Evolutionary conservation across 2,329 filamentous ascomycete species (phyloP), one percentile per base, ranked within the genome.

Genomic region (Fusarium sp.): DNA sequence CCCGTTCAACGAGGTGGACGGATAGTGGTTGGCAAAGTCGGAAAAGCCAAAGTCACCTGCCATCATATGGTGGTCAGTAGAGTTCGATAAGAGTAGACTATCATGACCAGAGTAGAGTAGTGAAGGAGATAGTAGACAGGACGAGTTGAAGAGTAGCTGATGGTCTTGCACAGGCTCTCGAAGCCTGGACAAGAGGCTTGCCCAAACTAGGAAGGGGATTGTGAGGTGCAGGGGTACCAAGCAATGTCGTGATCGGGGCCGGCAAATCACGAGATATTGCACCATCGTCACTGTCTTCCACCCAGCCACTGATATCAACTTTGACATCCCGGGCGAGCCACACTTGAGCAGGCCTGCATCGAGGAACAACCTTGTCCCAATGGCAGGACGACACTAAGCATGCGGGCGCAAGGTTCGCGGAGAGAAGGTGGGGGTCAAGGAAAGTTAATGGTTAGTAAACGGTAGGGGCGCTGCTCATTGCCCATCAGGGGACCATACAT

Each of bases 251-350:
- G 69, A 71, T 71, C 61, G 58, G 57, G 58, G 45, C 47, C 58
- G 61, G 67, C 58, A 78, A 77, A 80, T 86, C 84, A 86, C 83
- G 83, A 79, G 84, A 75, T 83, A 87, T 87, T 81, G 83, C 85
- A 83, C 80, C 83, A 87, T 87, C 79, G 75, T 68, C 73, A 68
- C 73, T 74, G 80, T 80, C 81, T 3, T 79, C 78, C 76, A 77
- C 58, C 52, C 57, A 61, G 61, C 64, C 65, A 72, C 58, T 72
- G 63, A 67, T 55, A 70, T 58, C 63, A 54, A 61, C 57, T 49
- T 56, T 57, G 44, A 45, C 45, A 53, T 53, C 58, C 55, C 34
- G 40, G 42, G 48, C 56, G 58, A 58, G 64, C 66, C 69, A 70
- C 66, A 61, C 69, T 59, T 28, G 46, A 54, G 44, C 46, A 56